phyloP scores from a whole-genome alignment of 345 rosid genomes.

The Gossypioides kirkii region DNA sequence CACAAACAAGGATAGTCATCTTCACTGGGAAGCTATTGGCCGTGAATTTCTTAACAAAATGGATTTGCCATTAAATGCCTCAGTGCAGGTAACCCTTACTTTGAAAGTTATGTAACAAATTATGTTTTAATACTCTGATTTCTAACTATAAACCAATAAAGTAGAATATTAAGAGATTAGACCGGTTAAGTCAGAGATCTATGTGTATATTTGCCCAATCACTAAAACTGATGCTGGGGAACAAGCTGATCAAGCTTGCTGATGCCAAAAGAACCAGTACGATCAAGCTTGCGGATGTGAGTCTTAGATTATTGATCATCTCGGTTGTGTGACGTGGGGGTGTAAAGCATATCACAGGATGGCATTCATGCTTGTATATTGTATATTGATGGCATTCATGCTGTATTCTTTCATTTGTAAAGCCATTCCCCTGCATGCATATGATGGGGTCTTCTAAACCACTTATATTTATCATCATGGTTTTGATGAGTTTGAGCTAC shows the following conservation, averaged over 20 bases:
- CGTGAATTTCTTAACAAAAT: slow-evolving; percentile 25
- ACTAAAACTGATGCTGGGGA: not conserved
- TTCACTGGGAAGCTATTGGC: slow-evolving; percentile 21
- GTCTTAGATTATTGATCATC: too few relatives aligned
- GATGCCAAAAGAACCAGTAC: not conserved
- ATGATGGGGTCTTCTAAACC: not conserved
- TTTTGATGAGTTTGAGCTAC: slow-evolving; percentile 3
- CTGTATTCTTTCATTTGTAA: not conserved
- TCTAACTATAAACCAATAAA: too few relatives aligned
- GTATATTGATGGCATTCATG: too few relatives aligned
- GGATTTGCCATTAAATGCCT: slow-evolving; percentile 19
- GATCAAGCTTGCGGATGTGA: too few relatives aligned
- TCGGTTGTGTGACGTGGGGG: too few relatives aligned
- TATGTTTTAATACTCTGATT: not conserved
- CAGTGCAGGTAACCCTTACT: slow-evolving; percentile 30
- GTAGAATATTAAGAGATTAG: too few relatives aligned
- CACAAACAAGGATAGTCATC: slow-evolving; percentile 12
- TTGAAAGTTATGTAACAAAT: not conserved
- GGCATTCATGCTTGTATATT: too few relatives aligned
- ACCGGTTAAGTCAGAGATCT: slow-evolving; percentile 20
- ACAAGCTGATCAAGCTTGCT: not conserved
- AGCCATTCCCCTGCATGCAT: not conserved
- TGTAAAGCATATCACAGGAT: too few relatives aligned
- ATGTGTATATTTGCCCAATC: too few relatives aligned
- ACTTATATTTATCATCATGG: not conserved